Evolutionary conservation across 2,329 filamentous ascomycete genomes (phyloP), one percentile per base, ranked within the genome.

Genomic region (Verticillium nubilum): DNA sequence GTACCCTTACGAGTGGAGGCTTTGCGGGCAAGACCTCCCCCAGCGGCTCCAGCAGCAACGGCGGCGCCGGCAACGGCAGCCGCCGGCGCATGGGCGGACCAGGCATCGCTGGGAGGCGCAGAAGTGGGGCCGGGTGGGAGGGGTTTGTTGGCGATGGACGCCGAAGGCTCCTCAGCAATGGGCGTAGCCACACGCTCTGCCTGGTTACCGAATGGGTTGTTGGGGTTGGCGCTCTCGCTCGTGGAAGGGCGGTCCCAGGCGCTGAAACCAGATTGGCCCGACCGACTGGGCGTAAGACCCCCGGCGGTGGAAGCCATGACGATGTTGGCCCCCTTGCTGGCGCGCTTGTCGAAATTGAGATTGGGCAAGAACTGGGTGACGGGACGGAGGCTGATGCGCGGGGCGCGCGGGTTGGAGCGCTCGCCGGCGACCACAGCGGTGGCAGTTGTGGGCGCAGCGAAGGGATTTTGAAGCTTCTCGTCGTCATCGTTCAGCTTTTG

Each of bases 351-450:
- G 7, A 76, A 67, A 58, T 73, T 73, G 58, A 90, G 82, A 68
- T 85, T 86, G 5, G 91, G 90, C 42, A 91, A 81, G 74, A 97
- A 93, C 68, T 95, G 87, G 47, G 91, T 94, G 55, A 95, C 84
- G 2, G 92, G 92, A 56, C 92, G 88, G 58, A 97, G 81, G 69
- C 91, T 96, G 62, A 97, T 82, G 63, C 88, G 88, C n/a, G 92
- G 92, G 52, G 92, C 87, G 80, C 78, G 63, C 72, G 76, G 63
- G 27, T 42, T 42, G 56, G 37, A 52, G 9, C 56, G 56, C 4
- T 57, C 52, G 35, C 26, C 28, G 5, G 42, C 13, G 26, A n/a
- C 23, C 6, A 28, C 63, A 62, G 17, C 62, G 59, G 54, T 23
- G 25, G 55, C 52, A 58, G 77, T 64, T 29, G 67, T 67, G 56